These are phyloP conservation scores for Diaporthe longicolla DNA, from an alignment of 2,329 filamentous ascomycete species.

Conservation along the genomic window DNA sequence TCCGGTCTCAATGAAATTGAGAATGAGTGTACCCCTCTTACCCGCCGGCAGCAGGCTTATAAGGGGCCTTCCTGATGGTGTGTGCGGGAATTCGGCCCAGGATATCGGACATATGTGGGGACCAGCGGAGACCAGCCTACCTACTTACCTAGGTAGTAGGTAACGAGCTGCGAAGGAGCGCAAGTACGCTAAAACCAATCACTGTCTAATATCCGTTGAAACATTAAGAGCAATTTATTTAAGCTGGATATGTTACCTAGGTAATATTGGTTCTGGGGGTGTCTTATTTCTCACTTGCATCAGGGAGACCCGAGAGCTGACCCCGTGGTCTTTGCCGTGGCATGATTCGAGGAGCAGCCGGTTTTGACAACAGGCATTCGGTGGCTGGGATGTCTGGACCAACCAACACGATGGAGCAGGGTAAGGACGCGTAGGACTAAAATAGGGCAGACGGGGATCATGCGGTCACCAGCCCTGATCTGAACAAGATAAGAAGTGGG, in stretches of 20 bases:
- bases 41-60: not conserved
- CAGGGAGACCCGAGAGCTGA: too few relatives aligned
- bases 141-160: too few relatives aligned
- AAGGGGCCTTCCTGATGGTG: not conserved
- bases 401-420: slow-evolving; percentile 26
- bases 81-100: not conserved
- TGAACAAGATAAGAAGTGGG: slow-evolving; percentile 4
- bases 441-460: slow-evolving; percentile 14
- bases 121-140: not conserved
- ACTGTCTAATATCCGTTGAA: not conserved
- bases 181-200: too few relatives aligned
- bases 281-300: not conserved
- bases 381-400: slow-evolving; percentile 20
- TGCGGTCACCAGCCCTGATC: not conserved
- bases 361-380: slow-evolving; percentile 1
- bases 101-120: slow-evolving; percentile 6
- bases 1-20: too few relatives aligned
- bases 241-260: not conserved
- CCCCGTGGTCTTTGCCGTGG: not conserved
- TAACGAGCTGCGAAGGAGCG: not conserved
- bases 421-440: slow-evolving; percentile 2
- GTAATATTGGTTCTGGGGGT: not conserved
- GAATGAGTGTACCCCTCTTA: not conserved
- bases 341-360: slow-evolving; percentile 13
- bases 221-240: not conserved